A percentile compares a stretch with the other conserved stretches of the same genome.
Conservation (phyloP, 1,284 basidiomycete species). For the Rhodotorula sp. region DNA sequence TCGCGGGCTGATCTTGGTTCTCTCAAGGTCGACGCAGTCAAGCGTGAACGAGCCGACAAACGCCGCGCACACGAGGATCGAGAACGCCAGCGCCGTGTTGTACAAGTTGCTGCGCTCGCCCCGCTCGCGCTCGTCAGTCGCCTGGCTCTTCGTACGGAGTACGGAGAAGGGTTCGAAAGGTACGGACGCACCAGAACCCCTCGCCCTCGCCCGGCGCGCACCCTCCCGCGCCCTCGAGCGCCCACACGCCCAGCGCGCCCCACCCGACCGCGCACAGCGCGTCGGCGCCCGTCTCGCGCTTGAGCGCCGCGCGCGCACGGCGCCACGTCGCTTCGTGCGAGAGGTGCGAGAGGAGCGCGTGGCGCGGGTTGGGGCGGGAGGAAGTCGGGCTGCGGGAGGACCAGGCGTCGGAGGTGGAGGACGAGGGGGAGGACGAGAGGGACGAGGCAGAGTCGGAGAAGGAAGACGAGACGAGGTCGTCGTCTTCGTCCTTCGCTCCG, state of each 20-base stretch:
- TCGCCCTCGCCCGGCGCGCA: constrained; percentile 1
- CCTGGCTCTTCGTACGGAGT: too few relatives aligned
- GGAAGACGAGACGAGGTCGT: background rate
- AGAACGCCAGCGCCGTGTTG: constrained; percentile 18
- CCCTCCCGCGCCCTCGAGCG: constrained; percentile 1
- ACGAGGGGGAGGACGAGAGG: background rate
- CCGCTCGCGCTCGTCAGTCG: background rate
- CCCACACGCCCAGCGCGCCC: background rate
- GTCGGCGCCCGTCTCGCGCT: background rate
- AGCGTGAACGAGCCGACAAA: constrained; percentile 9
- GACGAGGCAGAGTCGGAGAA: background rate
- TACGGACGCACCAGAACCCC: constrained; percentile 15
- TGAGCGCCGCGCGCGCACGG: background rate
- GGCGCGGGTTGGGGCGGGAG: background rate
- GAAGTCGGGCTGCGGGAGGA: background rate
- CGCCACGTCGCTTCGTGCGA: background rate
- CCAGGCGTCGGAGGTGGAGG: background rate
- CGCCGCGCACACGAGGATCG: background rate
- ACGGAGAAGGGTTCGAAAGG: background rate
- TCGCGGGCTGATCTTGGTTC: background rate
- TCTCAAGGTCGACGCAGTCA: constrained; percentile 4
- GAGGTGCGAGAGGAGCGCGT: constrained; percentile 8
- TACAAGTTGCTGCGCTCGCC: constrained; percentile 15
- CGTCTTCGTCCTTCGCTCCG: background rate
- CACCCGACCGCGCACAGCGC: background rate